Percentiles rank a stretch among this genome's conserved stretches.
phyloP scores from a whole-genome alignment of 257 asterid species.

The Gentiana dahurica region DNA sequence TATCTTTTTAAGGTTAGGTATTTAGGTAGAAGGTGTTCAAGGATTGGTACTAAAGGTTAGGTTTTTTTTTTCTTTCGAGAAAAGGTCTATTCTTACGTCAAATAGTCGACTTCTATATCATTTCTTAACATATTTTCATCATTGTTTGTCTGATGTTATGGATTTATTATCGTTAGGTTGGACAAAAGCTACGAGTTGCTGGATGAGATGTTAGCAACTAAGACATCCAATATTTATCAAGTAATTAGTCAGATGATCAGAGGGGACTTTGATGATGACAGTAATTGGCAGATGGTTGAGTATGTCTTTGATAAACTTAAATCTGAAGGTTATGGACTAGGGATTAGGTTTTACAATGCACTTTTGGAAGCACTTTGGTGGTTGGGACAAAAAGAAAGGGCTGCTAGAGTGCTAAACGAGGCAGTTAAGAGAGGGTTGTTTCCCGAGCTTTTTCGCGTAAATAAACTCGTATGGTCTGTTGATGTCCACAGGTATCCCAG shows the following conservation, averaged over 20 bases:
- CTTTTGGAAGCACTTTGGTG: slow-evolving; percentile 94
- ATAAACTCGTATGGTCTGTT: slow-evolving; percentile 77
- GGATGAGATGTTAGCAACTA: slow-evolving; percentile 63
- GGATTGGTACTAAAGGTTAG: no score
- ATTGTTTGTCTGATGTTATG: slow-evolving; percentile 10
- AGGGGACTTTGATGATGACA: slow-evolving; percentile 71
- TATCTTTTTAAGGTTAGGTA: no score
- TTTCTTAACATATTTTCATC: no score
- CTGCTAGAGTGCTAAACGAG: slow-evolving; percentile 81
- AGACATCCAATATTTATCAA: slow-evolving; percentile 63
- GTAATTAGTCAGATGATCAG: slow-evolving; percentile 85
- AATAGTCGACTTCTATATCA: no score
- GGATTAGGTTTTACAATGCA: slow-evolving; percentile 71
- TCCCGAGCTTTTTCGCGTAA: slow-evolving; percentile 71
- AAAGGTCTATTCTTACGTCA: no score
- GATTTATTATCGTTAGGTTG: slow-evolving; percentile 49
- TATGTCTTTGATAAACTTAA: slow-evolving; percentile 81
- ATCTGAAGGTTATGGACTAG: slow-evolving; percentile 80
- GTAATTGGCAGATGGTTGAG: slow-evolving; percentile 97
- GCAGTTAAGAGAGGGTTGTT: slow-evolving; percentile 80
- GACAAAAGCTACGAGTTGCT: slow-evolving; percentile 52
- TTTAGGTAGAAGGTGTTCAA: no score
- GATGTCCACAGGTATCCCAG: slow-evolving; percentile 80
- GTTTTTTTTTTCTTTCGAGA: no score
- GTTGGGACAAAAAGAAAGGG: slow-evolving; percentile 90